phyloP scores from a whole-genome alignment of 2,329 filamentous ascomycete species.

The Fusarium sp. region DNA sequence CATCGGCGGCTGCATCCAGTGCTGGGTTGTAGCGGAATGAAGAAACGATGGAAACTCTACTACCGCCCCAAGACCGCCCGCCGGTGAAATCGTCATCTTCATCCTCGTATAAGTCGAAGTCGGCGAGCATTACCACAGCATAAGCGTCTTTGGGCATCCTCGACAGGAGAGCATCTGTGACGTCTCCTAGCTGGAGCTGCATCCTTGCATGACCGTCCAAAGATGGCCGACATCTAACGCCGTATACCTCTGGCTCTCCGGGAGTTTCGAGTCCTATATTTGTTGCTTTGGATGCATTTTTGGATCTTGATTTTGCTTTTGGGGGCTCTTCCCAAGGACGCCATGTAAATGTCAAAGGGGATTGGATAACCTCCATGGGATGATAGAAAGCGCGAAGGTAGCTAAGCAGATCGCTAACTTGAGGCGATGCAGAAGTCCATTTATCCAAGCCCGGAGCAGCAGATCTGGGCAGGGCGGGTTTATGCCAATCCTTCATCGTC shows the following conservation, averaged over 20 bases:
- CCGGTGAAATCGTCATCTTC: constrained; percentile 74
- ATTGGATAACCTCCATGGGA: constrained; percentile 63
- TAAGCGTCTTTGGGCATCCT: constrained; percentile 71
- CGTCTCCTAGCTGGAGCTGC: constrained; percentile 72
- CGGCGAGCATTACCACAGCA: constrained; percentile 67
- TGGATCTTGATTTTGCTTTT: constrained; percentile 20
- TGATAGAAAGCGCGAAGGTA: constrained; percentile 66
- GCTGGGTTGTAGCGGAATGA: constrained; percentile 71
- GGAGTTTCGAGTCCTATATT: constrained; percentile 62
- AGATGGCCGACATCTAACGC: constrained; percentile 65
- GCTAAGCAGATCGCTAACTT: constrained; percentile 49
- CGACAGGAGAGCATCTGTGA: constrained; percentile 68
- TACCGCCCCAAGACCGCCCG: constrained; percentile 74
- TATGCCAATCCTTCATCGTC: constrained; percentile 60
- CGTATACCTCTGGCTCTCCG: constrained; percentile 53
- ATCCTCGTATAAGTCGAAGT: constrained; percentile 76
- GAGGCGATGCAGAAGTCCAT: constrained; percentile 43
- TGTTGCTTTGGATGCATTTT: constrained; percentile 19
- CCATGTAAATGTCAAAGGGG: constrained; percentile 60
- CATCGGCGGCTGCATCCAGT: constrained; percentile 56
- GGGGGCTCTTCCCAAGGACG: constrained; percentile 59
- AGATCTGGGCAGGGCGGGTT: constrained; percentile 42
- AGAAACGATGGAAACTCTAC: constrained; percentile 72
- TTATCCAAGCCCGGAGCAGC: constrained; percentile 1
- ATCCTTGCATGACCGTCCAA: constrained; percentile 61